Conservation (phyloP, 2,329 filamentous ascomycete species). For the Claviceps sp. region DNA sequence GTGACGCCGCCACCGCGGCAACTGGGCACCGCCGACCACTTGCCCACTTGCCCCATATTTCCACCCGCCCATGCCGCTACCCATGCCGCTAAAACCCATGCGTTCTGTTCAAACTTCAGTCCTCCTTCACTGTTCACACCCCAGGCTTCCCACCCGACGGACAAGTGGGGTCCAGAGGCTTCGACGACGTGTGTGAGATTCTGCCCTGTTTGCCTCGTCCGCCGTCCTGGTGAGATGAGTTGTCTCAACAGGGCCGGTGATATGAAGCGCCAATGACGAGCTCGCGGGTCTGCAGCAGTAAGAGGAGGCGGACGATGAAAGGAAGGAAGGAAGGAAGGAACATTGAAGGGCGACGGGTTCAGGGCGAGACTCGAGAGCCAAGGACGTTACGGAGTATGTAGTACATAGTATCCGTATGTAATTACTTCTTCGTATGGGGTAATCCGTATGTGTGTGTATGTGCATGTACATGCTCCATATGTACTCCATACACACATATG, state of each 20-base stretch:
- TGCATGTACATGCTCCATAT: too few species aligned
- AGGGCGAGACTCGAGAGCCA: neutral
- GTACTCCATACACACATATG: too few species aligned
- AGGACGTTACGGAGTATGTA: too few species aligned
- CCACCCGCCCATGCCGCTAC: neutral
- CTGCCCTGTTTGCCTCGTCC: neutral
- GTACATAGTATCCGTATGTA: too few species aligned
- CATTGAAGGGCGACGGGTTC: neutral
- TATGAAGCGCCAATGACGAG: neutral
- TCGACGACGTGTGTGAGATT: neutral
- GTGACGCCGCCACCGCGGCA: slow-evolving; percentile 8
- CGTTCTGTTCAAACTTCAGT: neutral
- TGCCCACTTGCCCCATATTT: neutral
- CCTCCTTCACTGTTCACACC: neutral
- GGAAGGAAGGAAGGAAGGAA: neutral
- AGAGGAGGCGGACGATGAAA: neutral
- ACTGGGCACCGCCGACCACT: slow-evolving; percentile 1
- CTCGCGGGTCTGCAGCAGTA: neutral
- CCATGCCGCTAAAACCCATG: neutral
- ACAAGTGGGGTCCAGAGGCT: too few species aligned
- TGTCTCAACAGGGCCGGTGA: slow-evolving; percentile 1
- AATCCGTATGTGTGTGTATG: too few species aligned
- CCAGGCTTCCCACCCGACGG: too few species aligned
- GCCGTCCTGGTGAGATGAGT: neutral
- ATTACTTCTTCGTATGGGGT: too few species aligned